Evolutionary conservation across 768 basidiomycete species (phyloP).

Genomic region (Leccinum broughii): DNA sequence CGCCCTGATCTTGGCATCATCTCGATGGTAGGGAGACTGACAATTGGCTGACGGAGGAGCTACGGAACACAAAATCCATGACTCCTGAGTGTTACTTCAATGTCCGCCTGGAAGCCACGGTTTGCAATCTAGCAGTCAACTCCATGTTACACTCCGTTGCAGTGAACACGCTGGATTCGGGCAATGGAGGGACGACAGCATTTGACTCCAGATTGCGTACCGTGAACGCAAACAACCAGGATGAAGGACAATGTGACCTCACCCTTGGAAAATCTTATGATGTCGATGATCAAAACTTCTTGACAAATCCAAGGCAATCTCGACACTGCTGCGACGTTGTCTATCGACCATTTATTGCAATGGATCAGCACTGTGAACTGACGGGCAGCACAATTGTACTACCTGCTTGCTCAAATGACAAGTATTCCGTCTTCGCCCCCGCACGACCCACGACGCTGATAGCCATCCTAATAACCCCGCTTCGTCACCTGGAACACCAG

Average conservation of each 20-base stretch:
- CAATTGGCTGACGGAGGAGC: slow-evolving; percentile 69
- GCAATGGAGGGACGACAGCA: slow-evolving; percentile 79
- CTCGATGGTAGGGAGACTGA: slow-evolving; percentile 93
- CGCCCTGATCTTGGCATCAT: slow-evolving; percentile 58
- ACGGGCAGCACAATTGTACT: slow-evolving; percentile 50
- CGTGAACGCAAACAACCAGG: slow-evolving; percentile 85
- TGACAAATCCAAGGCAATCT: slow-evolving; percentile 72
- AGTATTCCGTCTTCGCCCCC: slow-evolving; percentile 64
- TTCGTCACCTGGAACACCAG: slow-evolving; percentile 96
- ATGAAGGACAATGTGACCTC: slow-evolving; percentile 58
- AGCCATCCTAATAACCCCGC: slow-evolving; percentile 43
- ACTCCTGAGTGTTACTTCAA: slow-evolving; percentile 87
- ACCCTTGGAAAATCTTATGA: slow-evolving; percentile 90
- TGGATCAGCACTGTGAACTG: slow-evolving; percentile 87
- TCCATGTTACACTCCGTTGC: slow-evolving; percentile 91
- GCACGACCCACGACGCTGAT: slow-evolving; percentile 8
- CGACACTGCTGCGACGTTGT: slow-evolving; percentile 63
- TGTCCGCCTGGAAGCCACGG: slow-evolving; percentile 85
- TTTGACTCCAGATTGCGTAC: slow-evolving; percentile 93
- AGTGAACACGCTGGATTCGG: slow-evolving; percentile 87
- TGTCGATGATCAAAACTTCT: slow-evolving; percentile 52
- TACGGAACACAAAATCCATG: slow-evolving; percentile 81
- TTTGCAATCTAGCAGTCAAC: slow-evolving; percentile 92
- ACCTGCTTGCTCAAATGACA: slow-evolving; percentile 67
- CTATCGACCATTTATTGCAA: slow-evolving; percentile 94